Evolutionary conservation across 2,329 filamentous ascomycete genomes (phyloP), one percentile per base, ranked within the genome.

Genomic region (Verticillium zaregamsianum): DNA sequence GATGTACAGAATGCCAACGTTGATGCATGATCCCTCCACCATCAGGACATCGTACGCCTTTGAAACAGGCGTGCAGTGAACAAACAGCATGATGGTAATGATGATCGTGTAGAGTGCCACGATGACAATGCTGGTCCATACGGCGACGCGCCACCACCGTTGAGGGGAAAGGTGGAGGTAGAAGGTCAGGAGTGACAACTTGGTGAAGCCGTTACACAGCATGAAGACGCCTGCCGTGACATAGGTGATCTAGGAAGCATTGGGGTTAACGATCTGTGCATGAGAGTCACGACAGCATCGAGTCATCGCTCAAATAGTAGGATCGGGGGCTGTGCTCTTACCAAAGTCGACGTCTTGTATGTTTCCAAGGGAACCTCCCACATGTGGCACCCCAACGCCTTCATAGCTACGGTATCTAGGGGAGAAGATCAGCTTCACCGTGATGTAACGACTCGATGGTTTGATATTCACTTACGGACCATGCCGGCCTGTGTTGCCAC

Each of bases 1-100:
- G 35, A 83, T 77, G 66, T 82, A 83, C 31, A 83, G 76, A 1
- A 75, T 70, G n/a, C 79, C 74, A 25, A 76, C 74, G 56, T 80
- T 71, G 52, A 84, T 72, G 61, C 81, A 84, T n/a, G 56, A 68
- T 62, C 64, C 79, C 63, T 55, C 70, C 52, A 62, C 64, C 6
- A 72, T 65, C 3, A 61, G 65, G 0, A 71, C 54, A 31, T 77
- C 70, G 68, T 72, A 79, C 6, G 67, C 68, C 15, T 66, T 71
- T 5, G 66, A 63, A 12, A 78, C 63, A 0, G 77, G 77, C 0
- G 62, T 64, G 64, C 77, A 79, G 1, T 74, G 72, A 39, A 79
- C 74, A 25, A 77, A 59, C 20, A 76, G 66, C 3, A 72, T 62
- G 39, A 78, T 69, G 31, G 73, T 71, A 28, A 78, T 72, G 32